These are phyloP conservation scores for Gamarada debralockiae DNA, from an alignment of 495 filamentous ascomycete genomes.

Conservation along the genomic window DNA sequence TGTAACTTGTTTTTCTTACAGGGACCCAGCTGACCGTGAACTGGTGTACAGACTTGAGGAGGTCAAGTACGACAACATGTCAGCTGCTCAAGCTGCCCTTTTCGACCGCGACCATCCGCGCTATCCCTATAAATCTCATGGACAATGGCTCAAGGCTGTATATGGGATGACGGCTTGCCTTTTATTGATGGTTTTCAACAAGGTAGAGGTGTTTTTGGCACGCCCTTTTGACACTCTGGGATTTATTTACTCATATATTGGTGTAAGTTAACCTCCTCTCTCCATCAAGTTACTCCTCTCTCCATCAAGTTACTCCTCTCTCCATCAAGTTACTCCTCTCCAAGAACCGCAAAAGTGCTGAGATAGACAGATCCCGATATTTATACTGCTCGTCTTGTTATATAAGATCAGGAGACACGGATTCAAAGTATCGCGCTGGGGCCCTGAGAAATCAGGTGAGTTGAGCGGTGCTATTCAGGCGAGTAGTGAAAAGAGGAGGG, in stretches of 20 bases:
- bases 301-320: not conserved
- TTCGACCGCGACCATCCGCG: constrained; percentile 35
- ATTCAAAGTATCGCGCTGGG: constrained; percentile 19
- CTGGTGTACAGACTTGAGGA: constrained; percentile 19
- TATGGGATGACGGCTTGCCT: constrained; percentile 35
- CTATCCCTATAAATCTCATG: constrained; percentile 40
- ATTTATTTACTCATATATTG: not conserved
- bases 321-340: too few species aligned
- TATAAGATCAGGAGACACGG: constrained; percentile 28
- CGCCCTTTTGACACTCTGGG: not conserved
- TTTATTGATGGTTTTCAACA: constrained; percentile 25
- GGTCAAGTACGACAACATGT: constrained; percentile 25
- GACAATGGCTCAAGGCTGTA: constrained; percentile 34
- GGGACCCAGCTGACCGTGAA: not conserved
- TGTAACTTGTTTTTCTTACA: not conserved
- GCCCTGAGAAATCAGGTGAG: not conserved
- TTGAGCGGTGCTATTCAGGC: constrained; percentile 16
- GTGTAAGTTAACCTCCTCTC: not conserved
- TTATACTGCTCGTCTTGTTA: constrained; percentile 21
- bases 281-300: too few species aligned
- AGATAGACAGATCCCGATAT: constrained; percentile 28
- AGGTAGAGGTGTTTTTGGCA: not conserved
- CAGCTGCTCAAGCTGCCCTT: constrained; percentile 24
- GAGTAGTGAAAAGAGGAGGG: constrained; percentile 19
- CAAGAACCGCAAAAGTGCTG: too few species aligned